Evolutionary conservation across 208 protist genomes (phyloP), one percentile per base, ranked within the genome.

Genomic region (Trypanosoma rangeli): DNA sequence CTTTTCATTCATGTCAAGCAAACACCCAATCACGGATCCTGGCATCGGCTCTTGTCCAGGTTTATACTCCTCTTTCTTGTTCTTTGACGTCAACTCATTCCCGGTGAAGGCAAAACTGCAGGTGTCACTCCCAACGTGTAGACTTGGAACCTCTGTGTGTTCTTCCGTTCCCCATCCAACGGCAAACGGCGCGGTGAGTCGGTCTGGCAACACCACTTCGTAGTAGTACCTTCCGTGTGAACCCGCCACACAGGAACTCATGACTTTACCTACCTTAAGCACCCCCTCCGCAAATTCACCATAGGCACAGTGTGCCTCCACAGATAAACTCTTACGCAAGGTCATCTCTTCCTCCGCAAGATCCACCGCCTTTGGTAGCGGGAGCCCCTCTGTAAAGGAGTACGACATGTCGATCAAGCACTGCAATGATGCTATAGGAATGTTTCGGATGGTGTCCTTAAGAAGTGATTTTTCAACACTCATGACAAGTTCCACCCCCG

Each of bases 41-140:
- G 84, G 76, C 16, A 58, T 66, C 22, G 84, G 74, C 52, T 90
- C 84, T 50, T 67, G 70, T 44, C 69, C 70, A 44, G 90, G 78
- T 68, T 87, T 87, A 79, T 97, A 97, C 75, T 94, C 87, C 68
- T 97, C 84, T 62, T 92, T 86, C 28, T 62, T 78, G 57, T 86
- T 81, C 29, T 79, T 73, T 7, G 79, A 83, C 18, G 82, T 82
- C 55, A 97, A 70, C 29, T 92, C 84, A 58, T 61, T 87, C 12
- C 92, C 92, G 48, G 84, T 91, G 80, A 92, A 97, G 33, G 85
- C 85, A 77, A 97, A 94, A 68, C 92, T 97, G 62, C 70, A 75
- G 54, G 69, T 76, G 70, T 97, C 92, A 69, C 87, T 93, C 64
- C 92, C 92, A 31, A 97, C 89, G 72, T 94, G 92, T 64, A 93